These are phyloP conservation scores for Boletus coccyginus DNA, from an alignment of 768 basidiomycete species.

Conservation along the genomic window DNA sequence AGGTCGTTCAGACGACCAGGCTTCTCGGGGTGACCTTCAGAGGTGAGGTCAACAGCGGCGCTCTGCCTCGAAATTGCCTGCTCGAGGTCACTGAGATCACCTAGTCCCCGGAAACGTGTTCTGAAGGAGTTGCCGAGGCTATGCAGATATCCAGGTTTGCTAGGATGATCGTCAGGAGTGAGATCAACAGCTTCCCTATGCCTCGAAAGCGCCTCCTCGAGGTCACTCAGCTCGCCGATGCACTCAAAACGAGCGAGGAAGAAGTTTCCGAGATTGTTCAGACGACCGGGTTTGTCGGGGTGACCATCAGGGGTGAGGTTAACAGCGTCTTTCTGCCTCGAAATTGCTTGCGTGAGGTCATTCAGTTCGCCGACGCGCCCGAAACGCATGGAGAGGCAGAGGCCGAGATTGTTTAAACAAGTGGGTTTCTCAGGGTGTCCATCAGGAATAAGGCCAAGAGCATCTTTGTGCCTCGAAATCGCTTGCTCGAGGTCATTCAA, in stretches of 20 bases:
- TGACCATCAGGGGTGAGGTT: background rate
- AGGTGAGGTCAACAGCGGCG: background rate
- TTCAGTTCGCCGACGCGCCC: background rate
- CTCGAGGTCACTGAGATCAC: background rate
- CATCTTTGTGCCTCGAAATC: background rate
- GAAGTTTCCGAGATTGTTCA: background rate
- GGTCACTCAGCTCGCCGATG: background rate
- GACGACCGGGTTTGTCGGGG: background rate
- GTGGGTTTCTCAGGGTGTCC: background rate
- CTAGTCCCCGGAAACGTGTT: background rate
- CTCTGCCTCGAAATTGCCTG: background rate
- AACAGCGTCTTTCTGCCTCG: background rate
- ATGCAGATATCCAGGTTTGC: background rate
- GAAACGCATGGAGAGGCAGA: background rate
- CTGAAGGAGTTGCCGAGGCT: background rate
- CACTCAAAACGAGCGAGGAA: background rate
- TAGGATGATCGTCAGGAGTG: background rate
- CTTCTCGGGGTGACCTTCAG: background rate
- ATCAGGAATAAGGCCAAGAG: background rate
- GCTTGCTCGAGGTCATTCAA: background rate
- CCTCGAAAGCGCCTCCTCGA: background rate
- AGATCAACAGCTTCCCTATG: background rate
- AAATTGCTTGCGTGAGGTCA: slow-evolving; percentile 4
- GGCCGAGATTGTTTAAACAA: background rate
- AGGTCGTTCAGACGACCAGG: background rate